Base-by-base conservation (phyloP, 768 basidiomycete species). In the Leucocoprinus birnbaumii region DNA sequence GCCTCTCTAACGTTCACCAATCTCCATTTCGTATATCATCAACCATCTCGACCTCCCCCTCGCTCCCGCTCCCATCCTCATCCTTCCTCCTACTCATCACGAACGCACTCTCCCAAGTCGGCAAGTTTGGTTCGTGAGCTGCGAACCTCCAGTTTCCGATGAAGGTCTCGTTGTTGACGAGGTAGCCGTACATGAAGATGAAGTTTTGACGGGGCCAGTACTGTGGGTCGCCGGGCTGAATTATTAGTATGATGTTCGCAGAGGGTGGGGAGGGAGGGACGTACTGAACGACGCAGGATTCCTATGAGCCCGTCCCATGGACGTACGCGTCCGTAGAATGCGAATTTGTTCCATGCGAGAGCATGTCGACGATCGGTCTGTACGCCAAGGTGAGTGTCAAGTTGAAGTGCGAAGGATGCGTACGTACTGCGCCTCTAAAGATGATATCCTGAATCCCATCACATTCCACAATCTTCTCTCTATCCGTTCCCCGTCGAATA, bases 61-160 rank as follows among this genome's bases (percentile, higher is more conserved):
- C 31, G 31, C 11, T 31, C 31, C 31, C 31, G 5, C 11, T 24
- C 19, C 44, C 13, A 19, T 42, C 47, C 21, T 57, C 61, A 18
- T 68, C 71, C 26, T 74, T 71, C 56, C 79, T 69, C 64, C 73
- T 72, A 31, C 82, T 80, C 76, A 86, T 79, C 41, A 78, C 73
- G 60, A 89, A 87, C 6, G 87, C 75, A 26, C 83, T 79, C 64
- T 90, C 88, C 66, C 80, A 82, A 10, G 75, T 74, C 0, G 84
- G 84, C 9, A 70, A 62, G 4, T 73, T 64, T 2, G 74, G 71
- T 42, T 80, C 78, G 55, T 64, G 72, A 51, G 64, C 66, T 37
- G 76, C 78, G 61, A 73, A 71, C 44, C 89, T 75, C 89, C 89
- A 90, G 54, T 83, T 84, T 3, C 89, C 89, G 14, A 87, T 86